These are phyloP conservation scores for Hygrocybe punicea DNA, from an alignment of 768 basidiomycete species.

Conservation along the genomic window DNA sequence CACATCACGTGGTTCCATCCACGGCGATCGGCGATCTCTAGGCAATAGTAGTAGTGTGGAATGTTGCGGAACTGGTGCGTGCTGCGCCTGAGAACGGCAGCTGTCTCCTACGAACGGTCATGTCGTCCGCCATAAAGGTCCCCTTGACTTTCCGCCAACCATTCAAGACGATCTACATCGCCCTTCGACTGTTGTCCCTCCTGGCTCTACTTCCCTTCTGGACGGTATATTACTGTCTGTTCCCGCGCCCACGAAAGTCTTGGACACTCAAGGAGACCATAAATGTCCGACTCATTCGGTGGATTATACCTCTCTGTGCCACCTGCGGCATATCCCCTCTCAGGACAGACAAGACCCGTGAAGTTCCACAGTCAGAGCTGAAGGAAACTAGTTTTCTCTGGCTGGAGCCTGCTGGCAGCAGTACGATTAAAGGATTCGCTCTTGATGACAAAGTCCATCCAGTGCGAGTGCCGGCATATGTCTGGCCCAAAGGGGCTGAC, in stretches of 20 bases:
- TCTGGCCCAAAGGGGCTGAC: constrained; percentile 21
- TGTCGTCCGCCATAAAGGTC: neutral
- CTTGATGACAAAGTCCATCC: constrained; percentile 15
- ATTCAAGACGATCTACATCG: constrained; percentile 10
- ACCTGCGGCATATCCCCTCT: constrained; percentile 11
- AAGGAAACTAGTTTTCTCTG: constrained; percentile 25
- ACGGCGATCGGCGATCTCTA: no score
- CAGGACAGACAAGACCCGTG: constrained; percentile 18
- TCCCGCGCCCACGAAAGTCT: constrained; percentile 18
- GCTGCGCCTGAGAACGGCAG: no score
- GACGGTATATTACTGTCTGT: constrained; percentile 15
- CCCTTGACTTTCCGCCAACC: constrained; percentile 7
- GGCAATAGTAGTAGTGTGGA: no score
- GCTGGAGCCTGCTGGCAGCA: constrained; percentile 15
- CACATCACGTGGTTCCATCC: no score
- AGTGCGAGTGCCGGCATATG: constrained; percentile 21
- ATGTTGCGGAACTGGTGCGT: no score
- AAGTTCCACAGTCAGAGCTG: constrained; percentile 18
- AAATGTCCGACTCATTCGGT: constrained; percentile 17
- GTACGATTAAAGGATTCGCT: constrained; percentile 16
- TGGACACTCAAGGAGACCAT: constrained; percentile 22
- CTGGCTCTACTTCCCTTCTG: constrained; percentile 17
- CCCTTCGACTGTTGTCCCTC: constrained; percentile 7
- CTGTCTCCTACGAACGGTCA: neutral
- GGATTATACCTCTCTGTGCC: constrained; percentile 21